These are phyloP conservation scores for Fragaria iinumae DNA, from an alignment of 306 rosid genomes.

Conservation along the genomic window DNA sequence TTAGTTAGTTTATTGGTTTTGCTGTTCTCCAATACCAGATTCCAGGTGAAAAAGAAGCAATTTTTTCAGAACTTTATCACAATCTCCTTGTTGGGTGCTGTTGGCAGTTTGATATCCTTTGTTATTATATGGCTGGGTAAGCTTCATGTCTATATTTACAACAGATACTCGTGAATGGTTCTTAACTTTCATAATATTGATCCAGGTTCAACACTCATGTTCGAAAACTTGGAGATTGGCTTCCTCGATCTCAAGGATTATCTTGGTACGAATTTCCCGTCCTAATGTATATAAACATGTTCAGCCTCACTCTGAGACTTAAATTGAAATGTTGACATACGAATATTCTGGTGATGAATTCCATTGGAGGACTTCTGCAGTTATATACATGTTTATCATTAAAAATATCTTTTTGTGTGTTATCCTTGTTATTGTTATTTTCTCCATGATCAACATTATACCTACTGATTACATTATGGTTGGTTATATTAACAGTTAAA, in stretches of 20 bases:
- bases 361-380: not conserved
- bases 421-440: not conserved
- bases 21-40: constrained; percentile 32
- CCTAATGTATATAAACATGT: not conserved
- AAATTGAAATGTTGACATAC: not conserved
- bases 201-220: constrained; percentile 53
- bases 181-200: constrained; percentile 24
- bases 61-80: constrained; percentile 57
- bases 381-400: not conserved
- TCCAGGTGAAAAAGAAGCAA: constrained; percentile 74
- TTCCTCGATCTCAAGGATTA: constrained; percentile 46
- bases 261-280: constrained; percentile 43
- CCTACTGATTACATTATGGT: not conserved
- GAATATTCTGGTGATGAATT: not conserved
- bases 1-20: constrained; percentile 17
- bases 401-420: not conserved
- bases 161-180: not conserved
- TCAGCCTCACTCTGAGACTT: not conserved
- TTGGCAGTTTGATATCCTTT: constrained; percentile 58
- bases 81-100: constrained; percentile 56
- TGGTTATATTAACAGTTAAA: not conserved
- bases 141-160: not conserved
- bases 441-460: not conserved
- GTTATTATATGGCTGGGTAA: constrained; percentile 54
- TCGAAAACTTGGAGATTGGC: constrained; percentile 50